Base-by-base conservation (phyloP, 2,329 filamentous ascomycete species). In the Arthrobotrys pseudoclavata region DNA sequence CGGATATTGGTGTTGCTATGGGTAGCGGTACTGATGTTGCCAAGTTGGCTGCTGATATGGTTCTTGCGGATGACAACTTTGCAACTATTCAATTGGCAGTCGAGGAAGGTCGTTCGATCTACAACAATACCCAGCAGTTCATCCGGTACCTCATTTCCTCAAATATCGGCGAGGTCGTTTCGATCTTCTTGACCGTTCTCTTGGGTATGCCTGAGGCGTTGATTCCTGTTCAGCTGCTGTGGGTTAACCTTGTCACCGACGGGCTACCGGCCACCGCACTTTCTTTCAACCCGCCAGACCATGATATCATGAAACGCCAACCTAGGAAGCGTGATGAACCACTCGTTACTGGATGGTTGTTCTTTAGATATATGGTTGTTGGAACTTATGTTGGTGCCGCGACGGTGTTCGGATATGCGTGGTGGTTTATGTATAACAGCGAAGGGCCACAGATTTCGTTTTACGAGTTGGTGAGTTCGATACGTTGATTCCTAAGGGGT, bases 61-160 rank as follows among this genome's bases (percentile, higher is more conserved):
- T 99, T 63, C 91, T 99, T 63, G 93, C 94, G 26, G 96, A 99
- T 85, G 94, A 97, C 86, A 99, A 99, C 87, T 99, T 99, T 84
- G 96, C 96, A 79, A 99, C 96, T 2, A 99, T 99, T 81, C 93
- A 97, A 84, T 88, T 93, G 69, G 96, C 96, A 61, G 94, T 99
- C 79, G 96, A 99, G 84, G 96, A 99, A 85, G 96, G 96, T 67
- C 92, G 96, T 79, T 94, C 94, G 79, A 99, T 99, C 85, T 99
- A 97, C 89, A 98, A 96, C 90, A 99, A 99, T 87, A 99, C 96
- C 4, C 96, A 99, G 84, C 96, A 99, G 84, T 99, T 99, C 85
- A 99, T 99, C 85, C 93, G 96, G 61, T 99, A 99, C 84, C 89
- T 99, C 79, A 99, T 99, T 84, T 98, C 95, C 7, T 98, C 95